Conservation (phyloP, 2,329 filamentous ascomycete species). For the Sporothrix variecibatus region DNA sequence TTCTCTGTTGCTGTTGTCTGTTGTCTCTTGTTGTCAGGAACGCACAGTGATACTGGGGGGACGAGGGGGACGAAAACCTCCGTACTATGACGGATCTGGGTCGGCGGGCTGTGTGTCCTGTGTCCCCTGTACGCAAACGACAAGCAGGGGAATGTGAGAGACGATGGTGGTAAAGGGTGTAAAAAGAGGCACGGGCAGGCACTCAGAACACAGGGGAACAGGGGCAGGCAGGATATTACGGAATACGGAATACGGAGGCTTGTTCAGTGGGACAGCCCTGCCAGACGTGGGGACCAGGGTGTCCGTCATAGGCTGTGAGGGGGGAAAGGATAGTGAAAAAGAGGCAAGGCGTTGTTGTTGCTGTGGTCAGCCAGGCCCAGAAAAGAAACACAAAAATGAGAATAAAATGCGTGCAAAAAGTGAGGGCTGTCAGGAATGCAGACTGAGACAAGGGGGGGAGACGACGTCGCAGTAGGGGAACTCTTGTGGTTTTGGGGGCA, state of each 20-base stretch:
- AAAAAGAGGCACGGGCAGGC: neutral
- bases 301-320: neutral
- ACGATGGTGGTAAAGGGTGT: neutral
- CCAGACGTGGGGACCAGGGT: neutral
- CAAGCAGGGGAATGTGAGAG: constrained; percentile 12
- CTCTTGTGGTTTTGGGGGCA: neutral
- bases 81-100: constrained; percentile 2
- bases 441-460: constrained; percentile 2
- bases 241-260: constrained; percentile 4
- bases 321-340: neutral
- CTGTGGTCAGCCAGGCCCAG: neutral
- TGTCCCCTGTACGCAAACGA: neutral
- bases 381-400: neutral
- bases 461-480: constrained; percentile 1
- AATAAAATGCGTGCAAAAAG: neutral
- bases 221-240: neutral
- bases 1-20: neutral
- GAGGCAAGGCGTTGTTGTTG: neutral
- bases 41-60: neutral
- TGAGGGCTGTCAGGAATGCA: neutral
- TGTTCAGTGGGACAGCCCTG: neutral
- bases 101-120: neutral
- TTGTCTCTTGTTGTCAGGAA: neutral
- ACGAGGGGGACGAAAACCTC: neutral
- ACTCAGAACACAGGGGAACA: neutral